phyloP scores from a whole-genome alignment of 2,329 filamentous ascomycete genomes.

The Aspergillus oerlinghausenensis region DNA sequence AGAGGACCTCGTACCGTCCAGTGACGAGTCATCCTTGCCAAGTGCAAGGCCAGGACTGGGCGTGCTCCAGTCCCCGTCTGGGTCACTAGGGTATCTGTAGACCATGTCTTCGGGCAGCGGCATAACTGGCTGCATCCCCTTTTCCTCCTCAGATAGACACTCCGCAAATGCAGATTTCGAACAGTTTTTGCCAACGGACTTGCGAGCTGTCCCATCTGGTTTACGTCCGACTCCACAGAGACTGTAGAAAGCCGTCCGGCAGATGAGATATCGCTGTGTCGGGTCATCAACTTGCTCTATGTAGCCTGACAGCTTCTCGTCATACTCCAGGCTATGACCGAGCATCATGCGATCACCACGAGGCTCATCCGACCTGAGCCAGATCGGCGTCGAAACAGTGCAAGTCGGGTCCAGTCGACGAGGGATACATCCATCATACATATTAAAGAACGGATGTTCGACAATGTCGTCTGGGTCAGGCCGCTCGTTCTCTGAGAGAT shows the following conservation, averaged over 20 bases:
- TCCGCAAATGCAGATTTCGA: constrained; percentile 45
- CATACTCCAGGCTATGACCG: constrained; percentile 42
- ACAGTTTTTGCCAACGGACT: constrained; percentile 42
- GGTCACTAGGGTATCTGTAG: constrained; percentile 41
- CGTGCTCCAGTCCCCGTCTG: constrained; percentile 40
- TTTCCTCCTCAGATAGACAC: constrained; percentile 43
- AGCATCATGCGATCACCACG: constrained; percentile 42
- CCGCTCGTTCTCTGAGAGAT: constrained; percentile 44
- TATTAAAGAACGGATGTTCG: constrained; percentile 47
- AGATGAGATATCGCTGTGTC: constrained; percentile 35
- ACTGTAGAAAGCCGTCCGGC: constrained; percentile 40
- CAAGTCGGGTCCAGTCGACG: constrained; percentile 38
- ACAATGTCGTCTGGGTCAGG: constrained; percentile 48
- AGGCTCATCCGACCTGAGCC: constrained; percentile 42
- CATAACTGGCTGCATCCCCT: constrained; percentile 42
- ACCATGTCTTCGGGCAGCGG: constrained; percentile 43
- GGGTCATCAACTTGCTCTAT: constrained; percentile 34
- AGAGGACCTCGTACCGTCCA: constrained; percentile 26
- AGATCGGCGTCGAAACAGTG: constrained; percentile 37
- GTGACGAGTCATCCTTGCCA: constrained; percentile 21
- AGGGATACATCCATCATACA: constrained; percentile 46
- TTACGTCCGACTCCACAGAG: constrained; percentile 44
- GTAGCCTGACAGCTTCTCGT: constrained; percentile 34
- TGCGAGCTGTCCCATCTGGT: constrained; percentile 37
- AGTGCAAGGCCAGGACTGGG: constrained; percentile 16